These are phyloP conservation scores for Macrocybe gigantea DNA, from an alignment of 768 basidiomycete genomes.

Conservation along the genomic window DNA sequence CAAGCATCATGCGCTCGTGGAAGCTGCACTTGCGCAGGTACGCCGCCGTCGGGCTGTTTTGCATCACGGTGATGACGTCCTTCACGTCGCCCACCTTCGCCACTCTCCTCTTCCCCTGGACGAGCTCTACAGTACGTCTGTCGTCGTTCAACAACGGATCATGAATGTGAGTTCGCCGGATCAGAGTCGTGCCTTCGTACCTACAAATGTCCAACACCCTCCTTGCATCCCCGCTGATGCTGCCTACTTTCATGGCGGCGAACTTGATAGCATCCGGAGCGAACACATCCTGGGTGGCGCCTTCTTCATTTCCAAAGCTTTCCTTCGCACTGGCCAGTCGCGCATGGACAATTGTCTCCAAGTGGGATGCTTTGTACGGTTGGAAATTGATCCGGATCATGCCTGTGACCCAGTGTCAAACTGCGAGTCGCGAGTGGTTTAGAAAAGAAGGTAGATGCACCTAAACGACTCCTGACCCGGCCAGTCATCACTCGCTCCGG, in stretches of 20 bases:
- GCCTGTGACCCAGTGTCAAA: slow-evolving; percentile 35
- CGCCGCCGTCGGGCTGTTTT: slow-evolving; percentile 84
- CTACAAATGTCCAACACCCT: slow-evolving; percentile 91
- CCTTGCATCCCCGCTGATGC: slow-evolving; percentile 91
- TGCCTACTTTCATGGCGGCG: slow-evolving; percentile 64
- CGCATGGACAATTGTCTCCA: slow-evolving; percentile 83
- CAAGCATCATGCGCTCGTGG: slow-evolving; percentile 86
- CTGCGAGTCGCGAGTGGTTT: not conserved
- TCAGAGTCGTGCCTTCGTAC: slow-evolving; percentile 28
- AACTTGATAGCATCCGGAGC: slow-evolving; percentile 73
- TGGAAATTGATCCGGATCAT: slow-evolving; percentile 91
- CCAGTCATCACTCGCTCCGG: slow-evolving; percentile 92
- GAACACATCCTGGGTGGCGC: slow-evolving; percentile 47
- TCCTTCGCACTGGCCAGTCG: slow-evolving; percentile 59
- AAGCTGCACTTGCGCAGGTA: slow-evolving; percentile 79
- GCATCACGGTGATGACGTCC: slow-evolving; percentile 79
- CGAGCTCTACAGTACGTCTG: slow-evolving; percentile 82
- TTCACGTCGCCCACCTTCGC: slow-evolving; percentile 70
- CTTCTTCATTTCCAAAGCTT: slow-evolving; percentile 32
- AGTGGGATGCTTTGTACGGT: slow-evolving; percentile 74
- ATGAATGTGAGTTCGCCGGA: not conserved
- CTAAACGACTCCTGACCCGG: slow-evolving; percentile 86
- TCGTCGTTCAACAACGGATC: not conserved
- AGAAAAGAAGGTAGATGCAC: slow-evolving; percentile 33
- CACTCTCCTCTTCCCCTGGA: slow-evolving; percentile 40